Evolutionary conservation across 148 eudicot genomes (phyloP).

Genomic region (Amaranthus palmeri): DNA sequence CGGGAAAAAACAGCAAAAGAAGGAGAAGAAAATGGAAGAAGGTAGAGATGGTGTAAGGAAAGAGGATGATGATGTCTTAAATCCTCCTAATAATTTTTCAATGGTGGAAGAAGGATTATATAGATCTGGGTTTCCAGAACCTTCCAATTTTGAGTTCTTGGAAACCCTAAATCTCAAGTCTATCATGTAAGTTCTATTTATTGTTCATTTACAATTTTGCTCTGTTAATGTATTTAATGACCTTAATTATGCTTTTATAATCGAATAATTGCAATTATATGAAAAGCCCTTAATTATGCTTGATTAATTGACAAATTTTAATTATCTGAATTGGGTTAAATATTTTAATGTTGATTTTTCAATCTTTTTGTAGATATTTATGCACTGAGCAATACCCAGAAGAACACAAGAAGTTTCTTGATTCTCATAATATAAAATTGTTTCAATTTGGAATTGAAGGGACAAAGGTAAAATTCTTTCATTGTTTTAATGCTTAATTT

Average conservation of each 20-base stretch:
- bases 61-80: constrained; percentile 29
- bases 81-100: constrained; percentile 61
- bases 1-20: neutral
- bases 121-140: constrained; percentile 75
- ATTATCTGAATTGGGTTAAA: no score
- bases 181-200: constrained; percentile 43
- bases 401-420: constrained; percentile 53
- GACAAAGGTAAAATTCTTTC: constrained; percentile 49
- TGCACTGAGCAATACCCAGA: constrained; percentile 72
- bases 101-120: constrained; percentile 69
- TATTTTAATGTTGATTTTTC: neutral
- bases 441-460: constrained; percentile 87
- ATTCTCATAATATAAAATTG: constrained; percentile 46
- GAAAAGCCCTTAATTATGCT: neutral
- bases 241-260: neutral
- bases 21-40: constrained; percentile 1
- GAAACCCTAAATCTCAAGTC: constrained; percentile 63
- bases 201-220: neutral
- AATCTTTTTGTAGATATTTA: constrained; percentile 43
- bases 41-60: constrained; percentile 6
- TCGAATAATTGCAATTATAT: neutral
- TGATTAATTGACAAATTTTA: neutral
- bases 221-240: neutral
- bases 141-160: constrained; percentile 49
- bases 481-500: neutral